These are phyloP conservation scores for Heritiera fomes DNA, from an alignment of 345 rosid genomes.

Conservation along the genomic window DNA sequence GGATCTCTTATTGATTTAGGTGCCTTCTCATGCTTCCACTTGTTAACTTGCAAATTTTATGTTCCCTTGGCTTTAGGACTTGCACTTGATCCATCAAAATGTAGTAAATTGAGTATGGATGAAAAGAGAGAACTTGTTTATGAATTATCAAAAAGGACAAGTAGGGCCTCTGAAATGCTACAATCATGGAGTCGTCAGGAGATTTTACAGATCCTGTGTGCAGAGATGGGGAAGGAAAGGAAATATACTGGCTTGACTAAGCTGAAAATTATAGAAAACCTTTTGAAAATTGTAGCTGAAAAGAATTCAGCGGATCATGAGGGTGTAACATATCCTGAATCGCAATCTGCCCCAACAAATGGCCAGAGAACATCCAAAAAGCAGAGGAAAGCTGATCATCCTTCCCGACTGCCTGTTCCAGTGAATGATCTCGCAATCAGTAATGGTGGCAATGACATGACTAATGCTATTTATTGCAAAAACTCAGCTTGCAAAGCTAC, in stretches of 20 bases:
- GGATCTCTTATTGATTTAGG: not conserved
- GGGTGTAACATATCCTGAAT: constrained; percentile 36
- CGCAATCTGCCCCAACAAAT: constrained; percentile 33
- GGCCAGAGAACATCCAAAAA: constrained; percentile 50
- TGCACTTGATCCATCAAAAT: constrained; percentile 53
- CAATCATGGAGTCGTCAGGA: constrained; percentile 94
- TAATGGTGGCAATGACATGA: constrained; percentile 35
- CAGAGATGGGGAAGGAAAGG: constrained; percentile 95
- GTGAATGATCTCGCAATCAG: constrained; percentile 27
- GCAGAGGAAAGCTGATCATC: constrained; percentile 67
- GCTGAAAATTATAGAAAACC: constrained; percentile 88
- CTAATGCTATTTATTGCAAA: constrained; percentile 52
- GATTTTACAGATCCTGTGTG: constrained; percentile 85
- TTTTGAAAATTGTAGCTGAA: constrained; percentile 71
- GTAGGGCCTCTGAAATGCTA: constrained; percentile 62
- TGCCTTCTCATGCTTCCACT: not conserved
- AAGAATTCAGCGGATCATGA: constrained; percentile 42
- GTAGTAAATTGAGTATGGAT: constrained; percentile 62
- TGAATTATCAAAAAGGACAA: constrained; percentile 64
- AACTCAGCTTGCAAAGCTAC: constrained; percentile 87
- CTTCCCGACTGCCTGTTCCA: constrained; percentile 50
- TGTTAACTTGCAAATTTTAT: not conserved
- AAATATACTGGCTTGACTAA: constrained; percentile 91
- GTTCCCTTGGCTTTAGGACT: constrained; percentile 31
- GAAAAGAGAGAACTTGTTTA: constrained; percentile 84